Percentiles rank a stretch among this genome's conserved stretches.
Conservation (phyloP, 2,329 filamentous ascomycete species). For the Fusarium succisae region DNA sequence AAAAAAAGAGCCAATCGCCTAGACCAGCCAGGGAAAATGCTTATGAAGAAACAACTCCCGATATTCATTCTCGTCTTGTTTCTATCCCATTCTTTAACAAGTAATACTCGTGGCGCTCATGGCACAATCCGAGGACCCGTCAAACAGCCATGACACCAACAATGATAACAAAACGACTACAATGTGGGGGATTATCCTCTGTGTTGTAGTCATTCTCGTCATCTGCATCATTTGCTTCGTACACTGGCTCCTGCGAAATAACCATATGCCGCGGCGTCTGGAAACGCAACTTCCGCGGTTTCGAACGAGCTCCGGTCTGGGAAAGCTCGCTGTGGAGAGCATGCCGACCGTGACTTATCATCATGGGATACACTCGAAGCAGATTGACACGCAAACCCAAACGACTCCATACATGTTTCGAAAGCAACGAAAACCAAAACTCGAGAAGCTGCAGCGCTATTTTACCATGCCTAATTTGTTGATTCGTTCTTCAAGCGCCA, state of each 20-base stretch:
- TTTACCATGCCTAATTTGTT: not conserved
- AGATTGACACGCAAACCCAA: not conserved
- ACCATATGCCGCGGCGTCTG: not conserved
- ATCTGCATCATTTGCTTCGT: slow-evolving; percentile 1
- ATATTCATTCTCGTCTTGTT: not conserved
- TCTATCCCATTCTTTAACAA: too few species aligned
- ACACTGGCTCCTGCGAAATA: not conserved
- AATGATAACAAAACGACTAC: not conserved
- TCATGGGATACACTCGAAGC: not conserved
- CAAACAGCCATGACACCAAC: not conserved
- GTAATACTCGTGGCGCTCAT: not conserved
- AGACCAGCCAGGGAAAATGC: too few species aligned
- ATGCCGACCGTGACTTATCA: slow-evolving; percentile 11
- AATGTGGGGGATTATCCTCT: not conserved
- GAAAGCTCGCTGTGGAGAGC: slow-evolving; percentile 2
- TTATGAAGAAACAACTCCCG: not conserved
- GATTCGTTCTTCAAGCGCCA: accelerated
- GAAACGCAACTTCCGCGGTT: not conserved
- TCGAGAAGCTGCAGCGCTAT: not conserved
- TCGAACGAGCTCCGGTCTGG: not conserved
- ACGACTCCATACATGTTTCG: not conserved
- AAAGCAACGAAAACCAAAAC: not conserved
- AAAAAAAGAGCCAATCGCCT: not conserved
- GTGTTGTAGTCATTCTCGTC: not conserved
- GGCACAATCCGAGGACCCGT: not conserved